Evolutionary conservation across 495 filamentous ascomycete species (phyloP), one percentile per base, ranked within the genome.

Genomic region (Hyaloscypha hepaticicola): DNA sequence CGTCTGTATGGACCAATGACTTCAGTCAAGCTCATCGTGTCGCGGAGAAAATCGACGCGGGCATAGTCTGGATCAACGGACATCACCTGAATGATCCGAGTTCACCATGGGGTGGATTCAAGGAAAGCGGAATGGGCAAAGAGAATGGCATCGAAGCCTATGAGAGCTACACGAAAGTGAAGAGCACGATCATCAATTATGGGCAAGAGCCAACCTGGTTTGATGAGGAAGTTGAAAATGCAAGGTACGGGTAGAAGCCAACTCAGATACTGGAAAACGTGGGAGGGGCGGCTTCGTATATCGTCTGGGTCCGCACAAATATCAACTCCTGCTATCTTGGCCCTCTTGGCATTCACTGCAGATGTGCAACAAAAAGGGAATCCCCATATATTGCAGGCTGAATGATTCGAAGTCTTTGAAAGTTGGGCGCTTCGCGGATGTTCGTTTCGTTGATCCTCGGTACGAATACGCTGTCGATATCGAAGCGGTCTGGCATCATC

Each of bases 91-190:
- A 64, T 63, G 91, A 94, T 74, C 85, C 87, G 72, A 88, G 89
- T 1, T 79, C 88, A 64, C 90, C 90, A 65, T 97, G 96, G 72
- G 94, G 93, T 29, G 94, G 93, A 60, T 90, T 97, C 38, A 97
- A 97, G 76, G 81, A 90, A 76, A 93, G 89, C 72, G 93, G 93
- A 12, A 95, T 97, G 67, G 93, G 94, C 11, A 78, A 92, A 45
- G 93, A 97, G 77, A 93, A 96, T 72, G 94, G 94, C 5, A 88
- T 95, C 67, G 90, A 91, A 21, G 94, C 96, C 76, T 98, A 95
- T 75, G 82, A 88, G 73, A 77, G 83, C 58, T 90, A 89, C 56
- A 98, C 97, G 81, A 94, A 85, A 77, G 83, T 96, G 38, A 94
- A 90, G 16, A 83, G 84, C 60, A 85, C 79, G 0, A 82, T 86